Percentiles rank a stretch among this genome's conserved stretches.
Evolutionary conservation across 805 yeast species (phyloP).

Genomic region (Ogataea pilisensis): DNA sequence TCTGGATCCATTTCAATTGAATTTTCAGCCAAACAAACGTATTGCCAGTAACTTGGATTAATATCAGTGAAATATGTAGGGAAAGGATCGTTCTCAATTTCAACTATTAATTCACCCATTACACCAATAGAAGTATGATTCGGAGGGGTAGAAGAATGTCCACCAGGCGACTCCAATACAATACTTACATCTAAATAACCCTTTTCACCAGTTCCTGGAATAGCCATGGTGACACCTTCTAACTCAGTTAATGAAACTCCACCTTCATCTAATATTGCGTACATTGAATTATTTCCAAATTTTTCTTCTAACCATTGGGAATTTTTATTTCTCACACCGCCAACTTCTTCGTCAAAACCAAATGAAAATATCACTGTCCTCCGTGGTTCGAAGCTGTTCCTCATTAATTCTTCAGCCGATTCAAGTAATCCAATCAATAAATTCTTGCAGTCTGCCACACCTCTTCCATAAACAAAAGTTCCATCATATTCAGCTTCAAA

Average conservation of each 20-base stretch:
- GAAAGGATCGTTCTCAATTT: constrained; percentile 36
- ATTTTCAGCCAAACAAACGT: constrained; percentile 45
- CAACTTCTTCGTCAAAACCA: constrained; percentile 49
- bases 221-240: constrained; percentile 37
- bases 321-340: constrained; percentile 27
- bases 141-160: constrained; percentile 50
- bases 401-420: constrained; percentile 28
- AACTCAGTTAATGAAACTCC: constrained; percentile 33
- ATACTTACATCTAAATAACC: constrained; percentile 41
- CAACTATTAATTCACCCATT: constrained; percentile 37
- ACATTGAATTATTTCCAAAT: constrained; percentile 41
- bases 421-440: constrained; percentile 38
- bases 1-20: constrained; percentile 31
- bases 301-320: constrained; percentile 31
- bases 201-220: constrained; percentile 47
- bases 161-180: constrained; percentile 43
- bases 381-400: constrained; percentile 35
- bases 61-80: constrained; percentile 35
- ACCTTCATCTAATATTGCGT: constrained; percentile 45
- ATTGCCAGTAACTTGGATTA: constrained; percentile 37
- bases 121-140: constrained; percentile 46
- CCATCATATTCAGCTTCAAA: constrained; percentile 38
- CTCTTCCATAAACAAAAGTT: constrained; percentile 36
- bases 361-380: constrained; percentile 44
- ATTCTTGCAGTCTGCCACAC: constrained; percentile 41